phyloP scores from a whole-genome alignment of 805 yeast species.

The Candida takata region DNA sequence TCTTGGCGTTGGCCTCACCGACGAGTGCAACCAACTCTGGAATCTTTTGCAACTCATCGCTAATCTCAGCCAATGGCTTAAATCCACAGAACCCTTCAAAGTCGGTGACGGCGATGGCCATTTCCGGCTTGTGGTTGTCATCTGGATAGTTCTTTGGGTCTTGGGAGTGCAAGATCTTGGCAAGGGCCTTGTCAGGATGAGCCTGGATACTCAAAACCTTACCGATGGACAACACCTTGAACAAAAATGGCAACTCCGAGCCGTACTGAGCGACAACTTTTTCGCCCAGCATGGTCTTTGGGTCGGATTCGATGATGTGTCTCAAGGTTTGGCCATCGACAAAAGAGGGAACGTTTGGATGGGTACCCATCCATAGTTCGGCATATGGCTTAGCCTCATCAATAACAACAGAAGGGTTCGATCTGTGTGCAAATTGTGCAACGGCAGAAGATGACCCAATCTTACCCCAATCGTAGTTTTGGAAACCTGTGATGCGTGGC shows the following conservation, averaged over 20 bases:
- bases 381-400: conserved; percentile 86
- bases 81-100: conserved; percentile 99
- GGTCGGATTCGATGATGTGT: conserved; percentile 54
- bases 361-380: conserved; percentile 99
- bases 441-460: conserved; percentile 80
- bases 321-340: conserved; percentile 54
- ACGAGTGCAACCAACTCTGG: conserved; percentile 74
- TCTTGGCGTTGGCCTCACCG: conserved; percentile 49
- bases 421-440: conserved; percentile 73
- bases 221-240: conserved; percentile 88
- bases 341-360: conserved; percentile 78
- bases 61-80: conserved; percentile 79
- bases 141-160: conserved; percentile 97
- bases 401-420: conserved; percentile 54
- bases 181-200: conserved; percentile 90
- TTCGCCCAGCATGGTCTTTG: conserved; percentile 53
- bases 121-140: conserved; percentile 98
- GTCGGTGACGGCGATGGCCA: conserved; percentile 95
- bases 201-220: conserved; percentile 96
- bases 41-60: conserved; percentile 56
- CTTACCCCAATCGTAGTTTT: conserved; percentile 86
- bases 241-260: conserved; percentile 80
- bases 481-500: conserved; percentile 54
- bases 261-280: conserved; percentile 60
- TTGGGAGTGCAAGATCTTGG: conserved; percentile 59